These are phyloP conservation scores for Mycothermus thermophilus DNA, from an alignment of 495 filamentous ascomycete species.

Conservation along the genomic window DNA sequence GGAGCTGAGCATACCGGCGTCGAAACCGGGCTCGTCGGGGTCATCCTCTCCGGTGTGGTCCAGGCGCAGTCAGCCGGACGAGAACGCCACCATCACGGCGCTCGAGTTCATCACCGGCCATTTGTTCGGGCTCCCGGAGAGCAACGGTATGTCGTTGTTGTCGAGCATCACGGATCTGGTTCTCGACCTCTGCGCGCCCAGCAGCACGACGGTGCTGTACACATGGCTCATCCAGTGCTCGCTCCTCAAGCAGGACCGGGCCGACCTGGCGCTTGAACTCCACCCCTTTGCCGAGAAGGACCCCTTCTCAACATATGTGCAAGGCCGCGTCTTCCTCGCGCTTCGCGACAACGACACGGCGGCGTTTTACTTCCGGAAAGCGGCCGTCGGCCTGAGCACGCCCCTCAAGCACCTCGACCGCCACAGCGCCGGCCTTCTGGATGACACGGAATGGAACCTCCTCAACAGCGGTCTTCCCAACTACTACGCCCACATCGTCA, in stretches of 20 bases:
- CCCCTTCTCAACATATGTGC: conserved; percentile 72
- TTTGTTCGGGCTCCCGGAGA: conserved; percentile 31
- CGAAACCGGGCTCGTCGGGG: conserved; percentile 22
- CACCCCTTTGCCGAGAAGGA: conserved; percentile 48
- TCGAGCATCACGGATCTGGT: conserved; percentile 39
- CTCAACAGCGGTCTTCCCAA: conserved; percentile 64
- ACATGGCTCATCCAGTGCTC: conserved; percentile 50
- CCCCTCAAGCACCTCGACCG: conserved; percentile 19
- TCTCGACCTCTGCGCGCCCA: conserved; percentile 38
- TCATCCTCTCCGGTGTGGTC: conserved; percentile 12
- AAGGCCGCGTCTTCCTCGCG: conserved; percentile 64
- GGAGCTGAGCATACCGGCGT: conserved; percentile 28
- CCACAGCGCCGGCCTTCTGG: conserved; percentile 48
- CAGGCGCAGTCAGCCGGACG: conserved; percentile 25
- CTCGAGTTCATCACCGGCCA: conserved; percentile 38
- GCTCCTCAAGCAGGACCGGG: conserved; percentile 52
- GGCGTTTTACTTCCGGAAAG: conserved; percentile 63
- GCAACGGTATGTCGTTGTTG: conserved; percentile 23
- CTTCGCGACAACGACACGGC: conserved; percentile 59
- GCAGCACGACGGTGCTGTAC: conserved; percentile 37
- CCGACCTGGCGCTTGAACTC: conserved; percentile 66
- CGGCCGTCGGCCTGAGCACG: conserved; percentile 60
- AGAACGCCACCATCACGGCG: conserved; percentile 31
- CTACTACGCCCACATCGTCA: conserved; percentile 77
- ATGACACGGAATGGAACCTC: conserved; percentile 53